Conservation (phyloP, 2,329 filamentous ascomycete species). For the Incumbomyces lentus region DNA sequence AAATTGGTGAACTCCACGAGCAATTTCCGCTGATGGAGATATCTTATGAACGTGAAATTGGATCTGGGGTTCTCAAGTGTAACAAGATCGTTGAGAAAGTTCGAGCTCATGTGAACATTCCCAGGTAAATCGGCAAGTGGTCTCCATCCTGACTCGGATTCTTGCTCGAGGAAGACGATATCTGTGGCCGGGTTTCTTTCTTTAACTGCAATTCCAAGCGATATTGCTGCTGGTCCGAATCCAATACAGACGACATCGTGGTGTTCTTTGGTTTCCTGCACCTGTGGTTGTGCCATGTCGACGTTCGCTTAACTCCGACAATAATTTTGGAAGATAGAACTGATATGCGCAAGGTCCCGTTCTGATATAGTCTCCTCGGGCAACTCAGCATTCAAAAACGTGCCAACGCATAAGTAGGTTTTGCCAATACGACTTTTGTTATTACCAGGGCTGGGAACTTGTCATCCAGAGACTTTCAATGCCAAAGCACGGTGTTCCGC, state of each 20-base stretch:
- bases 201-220: conserved; percentile 13
- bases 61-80: conserved; percentile 18
- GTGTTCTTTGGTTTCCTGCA: background rate
- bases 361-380: too few relatives aligned
- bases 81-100: conserved; percentile 18
- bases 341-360: too few relatives aligned
- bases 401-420: too few relatives aligned
- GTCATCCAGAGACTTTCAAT: too few relatives aligned
- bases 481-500: too few relatives aligned
- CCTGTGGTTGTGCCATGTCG: background rate
- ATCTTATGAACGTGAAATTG: conserved; percentile 18
- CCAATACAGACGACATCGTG: conserved; percentile 17
- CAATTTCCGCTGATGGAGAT: conserved; percentile 14
- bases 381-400: too few relatives aligned
- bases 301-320: background rate
- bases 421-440: too few relatives aligned
- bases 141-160: conserved; percentile 10
- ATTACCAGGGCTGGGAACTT: too few relatives aligned
- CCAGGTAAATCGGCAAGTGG: conserved; percentile 10
- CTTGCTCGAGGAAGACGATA: conserved; percentile 15
- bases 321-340: too few relatives aligned
- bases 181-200: conserved; percentile 5
- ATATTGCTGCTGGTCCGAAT: conserved; percentile 13
- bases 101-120: conserved; percentile 9
- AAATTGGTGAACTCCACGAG: conserved; percentile 14